Conservation (phyloP, 805 yeast genomes). For the Naumovozyma castellii region DNA sequence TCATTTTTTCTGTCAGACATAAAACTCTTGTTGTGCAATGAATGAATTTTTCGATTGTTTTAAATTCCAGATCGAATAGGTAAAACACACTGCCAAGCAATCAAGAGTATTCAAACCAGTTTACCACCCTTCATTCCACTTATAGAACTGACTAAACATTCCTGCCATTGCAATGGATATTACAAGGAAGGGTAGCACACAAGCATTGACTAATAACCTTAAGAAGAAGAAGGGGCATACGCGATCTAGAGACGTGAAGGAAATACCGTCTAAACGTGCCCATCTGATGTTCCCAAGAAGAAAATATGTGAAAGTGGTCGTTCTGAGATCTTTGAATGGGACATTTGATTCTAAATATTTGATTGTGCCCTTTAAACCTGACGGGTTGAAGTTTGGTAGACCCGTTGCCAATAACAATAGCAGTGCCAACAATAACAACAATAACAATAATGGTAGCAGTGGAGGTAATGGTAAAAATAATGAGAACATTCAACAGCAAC, state of each 20-base stretch:
- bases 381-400: constrained; percentile 73
- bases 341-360: constrained; percentile 69
- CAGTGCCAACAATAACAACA: background rate
- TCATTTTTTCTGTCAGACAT: too few relatives aligned
- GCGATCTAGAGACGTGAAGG: background rate
- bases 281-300: constrained; percentile 5
- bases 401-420: constrained; percentile 42
- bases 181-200: background rate
- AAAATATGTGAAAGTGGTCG: constrained; percentile 43
- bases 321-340: constrained; percentile 61
- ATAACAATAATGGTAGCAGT: background rate
- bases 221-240: background rate
- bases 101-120: too few relatives aligned
- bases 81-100: too few relatives aligned
- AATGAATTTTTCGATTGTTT: too few relatives aligned
- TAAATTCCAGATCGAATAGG: too few relatives aligned
- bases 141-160: too few relatives aligned
- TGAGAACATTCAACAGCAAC: constrained; percentile 1
- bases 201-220: background rate
- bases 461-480: constrained; percentile 6
- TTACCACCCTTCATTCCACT: too few relatives aligned
- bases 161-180: too few relatives aligned
- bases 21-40: too few relatives aligned
- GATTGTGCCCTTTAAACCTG: constrained; percentile 67
- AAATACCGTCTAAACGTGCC: background rate